Evolutionary conservation across 495 filamentous ascomycete species (phyloP).

Genomic region (Penicillium nucicola): DNA sequence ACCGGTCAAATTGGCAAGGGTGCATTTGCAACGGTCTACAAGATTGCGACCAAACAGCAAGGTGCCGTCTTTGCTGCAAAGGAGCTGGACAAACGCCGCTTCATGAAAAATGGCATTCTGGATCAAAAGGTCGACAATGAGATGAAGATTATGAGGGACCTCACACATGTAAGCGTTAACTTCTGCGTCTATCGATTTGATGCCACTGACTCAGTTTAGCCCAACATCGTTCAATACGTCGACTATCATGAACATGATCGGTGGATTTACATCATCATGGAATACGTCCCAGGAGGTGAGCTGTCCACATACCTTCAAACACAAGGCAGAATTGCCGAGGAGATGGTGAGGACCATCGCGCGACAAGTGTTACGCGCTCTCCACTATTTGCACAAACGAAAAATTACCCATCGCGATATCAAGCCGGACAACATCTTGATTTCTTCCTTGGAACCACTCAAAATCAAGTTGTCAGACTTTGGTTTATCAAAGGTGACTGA

Average conservation of each 20-base stretch:
- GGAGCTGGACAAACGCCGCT: slow-evolving; percentile 81
- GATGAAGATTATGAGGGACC: slow-evolving; percentile 83
- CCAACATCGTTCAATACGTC: slow-evolving; percentile 87
- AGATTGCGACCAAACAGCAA: slow-evolving; percentile 73
- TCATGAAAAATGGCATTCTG: slow-evolving; percentile 82
- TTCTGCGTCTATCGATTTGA: neutral
- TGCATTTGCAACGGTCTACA: slow-evolving; percentile 90
- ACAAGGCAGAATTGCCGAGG: slow-evolving; percentile 61
- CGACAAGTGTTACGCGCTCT: slow-evolving; percentile 77
- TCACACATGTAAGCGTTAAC: slow-evolving; percentile 68
- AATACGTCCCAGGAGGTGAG: slow-evolving; percentile 83
- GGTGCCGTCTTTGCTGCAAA: slow-evolving; percentile 85
- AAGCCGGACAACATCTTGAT: slow-evolving; percentile 98
- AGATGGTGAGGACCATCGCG: slow-evolving; percentile 64
- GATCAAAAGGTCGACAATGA: slow-evolving; percentile 90
- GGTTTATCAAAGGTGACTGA: slow-evolving; percentile 90
- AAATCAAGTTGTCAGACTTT: slow-evolving; percentile 93
- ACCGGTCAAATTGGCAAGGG: slow-evolving; percentile 81
- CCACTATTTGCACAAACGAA: slow-evolving; percentile 78
- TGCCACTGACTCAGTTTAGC: slow-evolving; percentile 38
- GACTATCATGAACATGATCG: slow-evolving; percentile 75
- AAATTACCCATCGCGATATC: slow-evolving; percentile 94
- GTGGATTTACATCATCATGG: slow-evolving; percentile 93
- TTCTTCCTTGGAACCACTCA: slow-evolving; percentile 62
- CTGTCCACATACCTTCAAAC: slow-evolving; percentile 66